phyloP scores from a whole-genome alignment of 2,329 filamentous ascomycete species.

The Metarhizium album region DNA sequence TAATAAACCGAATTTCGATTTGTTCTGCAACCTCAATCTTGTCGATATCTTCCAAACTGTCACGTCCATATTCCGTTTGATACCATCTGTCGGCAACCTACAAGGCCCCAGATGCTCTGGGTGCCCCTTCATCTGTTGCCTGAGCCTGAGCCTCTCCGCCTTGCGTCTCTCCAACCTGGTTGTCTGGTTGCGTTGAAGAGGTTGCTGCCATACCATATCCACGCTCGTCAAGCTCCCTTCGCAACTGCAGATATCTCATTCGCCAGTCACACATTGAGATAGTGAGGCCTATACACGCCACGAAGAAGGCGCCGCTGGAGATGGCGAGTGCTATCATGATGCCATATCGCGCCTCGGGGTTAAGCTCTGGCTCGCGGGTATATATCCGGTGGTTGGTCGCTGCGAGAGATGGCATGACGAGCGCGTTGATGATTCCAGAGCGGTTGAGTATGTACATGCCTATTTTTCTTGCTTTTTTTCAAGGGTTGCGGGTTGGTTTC shows the following conservation, averaged over 20 bases:
- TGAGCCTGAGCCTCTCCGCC: neutral
- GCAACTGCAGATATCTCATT: constrained; percentile 6
- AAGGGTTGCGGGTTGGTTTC: no score
- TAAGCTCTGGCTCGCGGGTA: constrained; percentile 5
- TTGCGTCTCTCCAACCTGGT: neutral
- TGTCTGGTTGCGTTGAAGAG: neutral
- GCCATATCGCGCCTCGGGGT: constrained; percentile 4
- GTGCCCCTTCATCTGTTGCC: neutral
- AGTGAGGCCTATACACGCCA: constrained; percentile 7
- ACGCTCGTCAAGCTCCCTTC: constrained; percentile 6
- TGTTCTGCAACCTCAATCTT: neutral
- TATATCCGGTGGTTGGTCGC: neutral
- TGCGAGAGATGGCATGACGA: neutral
- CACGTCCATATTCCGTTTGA: neutral
- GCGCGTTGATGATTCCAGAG: neutral
- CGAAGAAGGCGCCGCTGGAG: constrained; percentile 8
- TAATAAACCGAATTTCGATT: neutral
- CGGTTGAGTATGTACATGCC: neutral
- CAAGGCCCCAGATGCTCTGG: constrained; percentile 5
- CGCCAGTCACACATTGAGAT: constrained; percentile 8
- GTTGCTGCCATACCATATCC: constrained; percentile 2
- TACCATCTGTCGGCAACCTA: neutral
- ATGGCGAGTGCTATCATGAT: constrained; percentile 8
- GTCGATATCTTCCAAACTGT: neutral
- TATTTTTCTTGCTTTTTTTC: neutral